phyloP scores from a whole-genome alignment of 441 rosid genomes.

The Erodium texanum region DNA sequence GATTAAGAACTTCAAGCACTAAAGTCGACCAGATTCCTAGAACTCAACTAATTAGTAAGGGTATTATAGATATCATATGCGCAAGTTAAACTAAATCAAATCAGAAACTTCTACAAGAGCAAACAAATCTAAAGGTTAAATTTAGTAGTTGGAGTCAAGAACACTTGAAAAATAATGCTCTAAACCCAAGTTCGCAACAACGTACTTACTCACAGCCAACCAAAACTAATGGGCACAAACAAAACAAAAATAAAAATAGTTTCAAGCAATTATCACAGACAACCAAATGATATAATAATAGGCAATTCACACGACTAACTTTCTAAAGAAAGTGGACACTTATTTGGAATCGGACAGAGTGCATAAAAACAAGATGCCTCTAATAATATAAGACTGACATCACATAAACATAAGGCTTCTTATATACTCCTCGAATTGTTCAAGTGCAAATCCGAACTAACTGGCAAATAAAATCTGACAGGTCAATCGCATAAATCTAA shows the following conservation, averaged over 20 bases:
- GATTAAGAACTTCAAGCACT: no score
- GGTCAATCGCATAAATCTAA: constrained; percentile 9
- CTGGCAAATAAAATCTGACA: neutral
- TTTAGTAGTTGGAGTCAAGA: neutral
- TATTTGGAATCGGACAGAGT: neutral
- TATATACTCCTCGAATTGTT: neutral
- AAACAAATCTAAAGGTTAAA: neutral
- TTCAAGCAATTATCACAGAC: neutral
- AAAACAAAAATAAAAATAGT: neutral
- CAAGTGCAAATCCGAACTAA: no score
- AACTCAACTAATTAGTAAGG: neutral
- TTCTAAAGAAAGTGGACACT: neutral
- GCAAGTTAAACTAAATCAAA: neutral
- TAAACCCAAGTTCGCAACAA: neutral
- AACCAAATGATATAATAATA: no score
- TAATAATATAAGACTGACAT: neutral
- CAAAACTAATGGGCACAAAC: neutral
- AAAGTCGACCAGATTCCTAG: no score
- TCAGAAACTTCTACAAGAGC: neutral
- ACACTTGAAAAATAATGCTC: no score
- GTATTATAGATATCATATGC: no score
- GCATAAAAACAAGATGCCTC: neutral
- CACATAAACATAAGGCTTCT: neutral
- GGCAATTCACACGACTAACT: neutral
- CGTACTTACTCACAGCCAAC: neutral